These are phyloP conservation scores for Kingdonia uniflora DNA, from an alignment of 164 flowering plant species.

Conservation along the genomic window DNA sequence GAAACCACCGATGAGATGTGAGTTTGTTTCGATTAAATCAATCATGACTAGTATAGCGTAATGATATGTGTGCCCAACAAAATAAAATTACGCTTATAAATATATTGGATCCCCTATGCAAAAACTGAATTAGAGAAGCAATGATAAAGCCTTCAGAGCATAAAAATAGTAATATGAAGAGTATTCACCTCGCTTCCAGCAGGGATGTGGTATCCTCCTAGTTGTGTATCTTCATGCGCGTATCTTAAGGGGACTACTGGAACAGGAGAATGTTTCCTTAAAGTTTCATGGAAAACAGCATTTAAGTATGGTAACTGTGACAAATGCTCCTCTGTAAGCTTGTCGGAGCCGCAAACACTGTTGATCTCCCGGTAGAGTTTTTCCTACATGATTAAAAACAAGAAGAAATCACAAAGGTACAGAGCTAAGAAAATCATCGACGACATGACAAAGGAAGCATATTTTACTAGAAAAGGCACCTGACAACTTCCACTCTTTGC, in stretches of 20 bases:
- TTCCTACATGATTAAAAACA: constrained; percentile 24
- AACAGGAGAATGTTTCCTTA: constrained; percentile 73
- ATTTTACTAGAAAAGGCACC: constrained; percentile 25
- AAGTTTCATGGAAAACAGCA: constrained; percentile 84
- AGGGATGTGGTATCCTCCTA: constrained; percentile 73
- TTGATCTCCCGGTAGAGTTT: constrained; percentile 40
- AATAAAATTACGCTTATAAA: too few relatives aligned
- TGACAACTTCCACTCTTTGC: constrained; percentile 48
- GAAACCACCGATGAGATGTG: too few relatives aligned
- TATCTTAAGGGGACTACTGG: constrained; percentile 68
- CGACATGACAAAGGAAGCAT: background rate
- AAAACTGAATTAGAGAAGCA: too few relatives aligned
- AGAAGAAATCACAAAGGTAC: background rate
- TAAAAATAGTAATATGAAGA: too few relatives aligned
- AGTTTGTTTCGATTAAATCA: background rate
- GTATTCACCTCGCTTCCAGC: constrained; percentile 66
- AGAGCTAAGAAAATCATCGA: too few relatives aligned
- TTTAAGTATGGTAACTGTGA: constrained; percentile 53
- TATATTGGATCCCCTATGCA: too few relatives aligned
- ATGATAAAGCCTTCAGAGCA: too few relatives aligned
- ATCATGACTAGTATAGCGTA: too few relatives aligned
- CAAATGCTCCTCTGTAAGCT: constrained; percentile 55
- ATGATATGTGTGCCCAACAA: too few relatives aligned
- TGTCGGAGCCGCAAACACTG: constrained; percentile 51
- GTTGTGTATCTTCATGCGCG: constrained; percentile 74